Percentiles rank a stretch among this genome's conserved stretches.
Evolutionary conservation across 352 stramenopile species (phyloP).

Genomic region (Phytopythium helicoides): DNA sequence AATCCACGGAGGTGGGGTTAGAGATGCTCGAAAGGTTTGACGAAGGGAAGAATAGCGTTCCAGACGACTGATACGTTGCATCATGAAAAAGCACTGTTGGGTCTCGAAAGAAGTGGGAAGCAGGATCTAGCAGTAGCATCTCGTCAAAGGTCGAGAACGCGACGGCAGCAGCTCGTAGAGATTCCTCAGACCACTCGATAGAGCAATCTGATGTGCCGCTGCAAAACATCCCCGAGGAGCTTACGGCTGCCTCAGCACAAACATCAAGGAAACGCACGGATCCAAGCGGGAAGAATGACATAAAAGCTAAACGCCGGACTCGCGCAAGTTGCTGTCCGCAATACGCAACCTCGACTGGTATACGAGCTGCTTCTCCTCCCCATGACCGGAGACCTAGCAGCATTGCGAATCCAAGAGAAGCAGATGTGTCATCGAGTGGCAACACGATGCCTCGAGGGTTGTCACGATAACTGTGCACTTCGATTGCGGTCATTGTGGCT

Average conservation of each 20-base stretch:
- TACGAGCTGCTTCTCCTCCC: conserved; percentile 16
- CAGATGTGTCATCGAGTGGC: conserved; percentile 44
- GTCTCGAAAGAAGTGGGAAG: conserved; percentile 38
- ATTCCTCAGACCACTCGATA: conserved; percentile 21
- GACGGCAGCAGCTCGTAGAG: conserved; percentile 7
- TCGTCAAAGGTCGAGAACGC: conserved; percentile 49
- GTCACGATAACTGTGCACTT: too few species aligned
- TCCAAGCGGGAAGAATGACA: neutral
- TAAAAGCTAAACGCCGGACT: neutral
- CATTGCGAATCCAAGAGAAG: conserved; percentile 40
- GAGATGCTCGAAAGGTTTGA: too few species aligned
- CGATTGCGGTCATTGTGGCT: too few species aligned
- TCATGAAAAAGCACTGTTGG: conserved; percentile 35
- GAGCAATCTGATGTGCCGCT: conserved; percentile 23
- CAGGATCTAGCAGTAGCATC: conserved; percentile 50
- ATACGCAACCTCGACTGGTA: conserved; percentile 52
- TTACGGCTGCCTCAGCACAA: neutral
- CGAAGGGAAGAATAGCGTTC: conserved; percentile 44
- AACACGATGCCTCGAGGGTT: conserved; percentile 45
- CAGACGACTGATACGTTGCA: conserved; percentile 22
- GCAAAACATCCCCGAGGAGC: neutral
- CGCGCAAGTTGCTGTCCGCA: conserved; percentile 29
- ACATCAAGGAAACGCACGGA: conserved; percentile 1
- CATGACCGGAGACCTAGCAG: conserved; percentile 40
- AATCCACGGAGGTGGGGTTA: too few species aligned